Conservation (phyloP, 1,139 yeast genomes). For the Suhomyces bokatorum region DNA sequence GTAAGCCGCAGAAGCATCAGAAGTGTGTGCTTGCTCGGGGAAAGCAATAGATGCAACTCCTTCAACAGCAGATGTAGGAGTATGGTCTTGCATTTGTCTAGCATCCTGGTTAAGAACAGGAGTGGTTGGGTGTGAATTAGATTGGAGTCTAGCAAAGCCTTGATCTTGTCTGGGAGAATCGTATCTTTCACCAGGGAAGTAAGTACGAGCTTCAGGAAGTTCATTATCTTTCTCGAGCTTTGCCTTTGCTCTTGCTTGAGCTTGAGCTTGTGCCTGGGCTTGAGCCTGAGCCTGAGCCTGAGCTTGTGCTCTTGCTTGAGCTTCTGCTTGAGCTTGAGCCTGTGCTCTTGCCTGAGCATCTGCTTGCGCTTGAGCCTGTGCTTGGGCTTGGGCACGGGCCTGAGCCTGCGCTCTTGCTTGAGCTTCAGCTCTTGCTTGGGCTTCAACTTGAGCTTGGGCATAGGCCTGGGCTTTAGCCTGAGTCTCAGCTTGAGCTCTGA, state of each 20-base stretch:
- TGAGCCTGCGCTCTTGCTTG: slow-evolving; percentile 7
- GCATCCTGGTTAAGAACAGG: slow-evolving; percentile 4
- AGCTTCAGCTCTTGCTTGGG: slow-evolving; percentile 5
- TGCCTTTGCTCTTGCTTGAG: slow-evolving; percentile 4
- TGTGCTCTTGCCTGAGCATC: slow-evolving; percentile 4
- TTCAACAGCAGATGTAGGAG: not conserved
- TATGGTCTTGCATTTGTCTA: not conserved
- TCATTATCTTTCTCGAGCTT: slow-evolving; percentile 4
- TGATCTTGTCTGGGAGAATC: slow-evolving; percentile 3
- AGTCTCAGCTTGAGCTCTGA: slow-evolving; percentile 9
- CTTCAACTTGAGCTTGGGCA: slow-evolving; percentile 6
- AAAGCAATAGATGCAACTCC: slow-evolving; percentile 37
- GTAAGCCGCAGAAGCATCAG: slow-evolving; percentile 30
- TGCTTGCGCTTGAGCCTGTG: slow-evolving; percentile 7
- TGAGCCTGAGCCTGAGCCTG: slow-evolving; percentile 6
- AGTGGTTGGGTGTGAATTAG: slow-evolving; percentile 2
- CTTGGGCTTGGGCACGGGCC: slow-evolving; percentile 2
- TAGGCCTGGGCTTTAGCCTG: slow-evolving; percentile 6
- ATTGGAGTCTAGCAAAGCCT: not conserved
- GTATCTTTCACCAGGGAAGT: not conserved
- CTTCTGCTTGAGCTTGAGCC: slow-evolving; percentile 5
- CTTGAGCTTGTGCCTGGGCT: slow-evolving; percentile 4
- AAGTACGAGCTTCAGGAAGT: slow-evolving; percentile 9
- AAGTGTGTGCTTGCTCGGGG: slow-evolving; percentile 73
- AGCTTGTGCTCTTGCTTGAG: slow-evolving; percentile 5